Percentiles rank a stretch among this genome's conserved stretches.
Conservation (phyloP, 1,284 basidiomycete species). For the Ustilago esculenta region DNA sequence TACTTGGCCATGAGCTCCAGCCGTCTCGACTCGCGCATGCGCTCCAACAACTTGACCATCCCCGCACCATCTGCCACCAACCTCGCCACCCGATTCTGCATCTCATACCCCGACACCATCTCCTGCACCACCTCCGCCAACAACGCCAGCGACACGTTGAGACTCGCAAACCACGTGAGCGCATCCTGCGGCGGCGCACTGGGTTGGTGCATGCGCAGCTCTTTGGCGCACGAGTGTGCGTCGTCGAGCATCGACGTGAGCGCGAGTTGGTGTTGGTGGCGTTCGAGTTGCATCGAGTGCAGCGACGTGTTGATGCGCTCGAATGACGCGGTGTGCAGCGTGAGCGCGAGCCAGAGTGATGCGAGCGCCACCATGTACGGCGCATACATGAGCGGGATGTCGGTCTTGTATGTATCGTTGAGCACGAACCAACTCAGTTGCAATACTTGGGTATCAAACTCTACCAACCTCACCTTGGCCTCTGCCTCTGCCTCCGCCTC, state of each 20-base stretch:
- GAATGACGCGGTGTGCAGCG: conserved; percentile 36
- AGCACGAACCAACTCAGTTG: conserved; percentile 80
- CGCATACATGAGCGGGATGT: conserved; percentile 87
- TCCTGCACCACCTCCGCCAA: conserved; percentile 89
- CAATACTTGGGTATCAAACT: conserved; percentile 70
- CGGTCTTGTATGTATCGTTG: conserved; percentile 93
- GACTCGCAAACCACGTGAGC: conserved; percentile 81
- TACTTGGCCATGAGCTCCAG: conserved; percentile 1
- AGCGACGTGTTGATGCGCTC: conserved; percentile 29
- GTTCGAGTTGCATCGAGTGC: background rate
- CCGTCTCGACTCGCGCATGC: conserved; percentile 37
- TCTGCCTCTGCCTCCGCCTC: background rate
- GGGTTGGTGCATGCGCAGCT: conserved; percentile 43
- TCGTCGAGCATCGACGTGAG: conserved; percentile 45
- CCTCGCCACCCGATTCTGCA: conserved; percentile 63
- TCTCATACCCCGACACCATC: conserved; percentile 84
- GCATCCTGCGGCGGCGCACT: conserved; percentile 69
- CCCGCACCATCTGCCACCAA: conserved; percentile 19
- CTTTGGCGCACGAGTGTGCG: conserved; percentile 9
- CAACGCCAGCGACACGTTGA: conserved; percentile 84
- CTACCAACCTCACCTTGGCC: conserved; percentile 57
- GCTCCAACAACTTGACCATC: conserved; percentile 37
- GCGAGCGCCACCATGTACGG: conserved; percentile 93
- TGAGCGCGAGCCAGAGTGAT: conserved; percentile 77
- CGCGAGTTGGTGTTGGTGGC: conserved; percentile 64